Percentiles rank a stretch among this genome's conserved stretches.
Evolutionary conservation across 2,329 filamentous ascomycete genomes (phyloP).

Genomic region (Pseudogymnoascus sp.): DNA sequence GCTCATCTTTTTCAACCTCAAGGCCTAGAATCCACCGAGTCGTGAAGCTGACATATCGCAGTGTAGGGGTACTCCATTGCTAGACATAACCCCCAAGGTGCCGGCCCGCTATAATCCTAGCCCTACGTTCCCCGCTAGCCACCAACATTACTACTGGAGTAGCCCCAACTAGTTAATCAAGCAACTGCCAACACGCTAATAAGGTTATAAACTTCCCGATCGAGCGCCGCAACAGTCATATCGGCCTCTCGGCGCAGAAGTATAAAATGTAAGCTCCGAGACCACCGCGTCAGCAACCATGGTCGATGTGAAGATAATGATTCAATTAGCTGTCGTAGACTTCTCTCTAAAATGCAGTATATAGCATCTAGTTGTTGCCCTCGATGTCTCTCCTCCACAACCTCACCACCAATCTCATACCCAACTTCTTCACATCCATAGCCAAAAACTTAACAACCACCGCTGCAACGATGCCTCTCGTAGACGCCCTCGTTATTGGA

Average conservation of each 20-base stretch:
- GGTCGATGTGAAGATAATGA: neutral
- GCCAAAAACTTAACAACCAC: neutral
- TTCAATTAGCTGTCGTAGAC: neutral
- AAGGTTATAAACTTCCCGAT: neutral
- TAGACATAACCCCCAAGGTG: neutral
- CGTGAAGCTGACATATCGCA: neutral
- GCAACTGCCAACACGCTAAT: neutral
- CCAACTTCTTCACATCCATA: neutral
- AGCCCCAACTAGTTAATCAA: neutral
- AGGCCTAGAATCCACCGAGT: neutral
- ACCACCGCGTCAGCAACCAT: neutral
- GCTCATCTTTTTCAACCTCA: neutral
- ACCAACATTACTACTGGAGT: neutral
- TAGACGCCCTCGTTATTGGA: slow-evolving; percentile 34
- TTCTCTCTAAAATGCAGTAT: neutral
- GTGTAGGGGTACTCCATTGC: neutral
- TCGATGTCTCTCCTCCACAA: neutral
- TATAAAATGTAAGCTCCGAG: neutral
- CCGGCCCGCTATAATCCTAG: neutral
- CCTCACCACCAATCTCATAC: neutral
- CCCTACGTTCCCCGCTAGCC: neutral
- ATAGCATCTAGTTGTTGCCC: neutral
- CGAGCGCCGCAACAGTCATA: slow-evolving; percentile 5
- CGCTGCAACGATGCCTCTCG: neutral
- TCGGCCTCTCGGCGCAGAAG: neutral